These are phyloP conservation scores for Podospora pseudopauciseta DNA, from an alignment of 495 filamentous ascomycete genomes.

Conservation along the genomic window DNA sequence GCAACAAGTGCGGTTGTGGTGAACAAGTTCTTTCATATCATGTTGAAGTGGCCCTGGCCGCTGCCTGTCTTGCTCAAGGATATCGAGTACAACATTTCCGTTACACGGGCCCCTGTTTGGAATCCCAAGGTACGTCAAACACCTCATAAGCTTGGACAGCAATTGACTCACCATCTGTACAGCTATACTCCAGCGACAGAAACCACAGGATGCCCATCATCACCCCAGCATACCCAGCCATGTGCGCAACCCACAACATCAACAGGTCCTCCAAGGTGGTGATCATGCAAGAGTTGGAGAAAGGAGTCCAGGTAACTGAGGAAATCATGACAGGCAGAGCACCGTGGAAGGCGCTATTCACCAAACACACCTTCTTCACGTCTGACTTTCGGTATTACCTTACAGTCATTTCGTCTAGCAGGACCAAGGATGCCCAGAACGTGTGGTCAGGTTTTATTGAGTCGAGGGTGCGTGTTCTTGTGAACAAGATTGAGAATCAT, in stretches of 20 bases:
- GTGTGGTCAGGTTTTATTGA: constrained; percentile 90
- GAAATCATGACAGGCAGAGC: constrained; percentile 69
- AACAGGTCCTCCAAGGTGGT: constrained; percentile 78
- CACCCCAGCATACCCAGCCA: constrained; percentile 90
- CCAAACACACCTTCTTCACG: constrained; percentile 88
- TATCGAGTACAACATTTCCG: constrained; percentile 77
- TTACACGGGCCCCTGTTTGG: constrained; percentile 72
- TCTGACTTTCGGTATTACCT: constrained; percentile 91
- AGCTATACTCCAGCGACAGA: constrained; percentile 77
- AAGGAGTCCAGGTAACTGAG: constrained; percentile 72
- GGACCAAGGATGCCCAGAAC: constrained; percentile 76
- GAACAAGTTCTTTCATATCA: constrained; percentile 88
- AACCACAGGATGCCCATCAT: constrained; percentile 96
- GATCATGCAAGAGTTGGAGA: constrained; percentile 75
- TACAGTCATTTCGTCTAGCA: constrained; percentile 79
- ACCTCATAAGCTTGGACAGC: constrained; percentile 8
- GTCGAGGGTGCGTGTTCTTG: constrained; percentile 83
- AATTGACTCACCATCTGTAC: constrained; percentile 33
- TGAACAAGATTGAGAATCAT: constrained; percentile 72
- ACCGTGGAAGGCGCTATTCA: constrained; percentile 84
- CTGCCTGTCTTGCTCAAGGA: constrained; percentile 82
- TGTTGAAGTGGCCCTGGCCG: constrained; percentile 91
- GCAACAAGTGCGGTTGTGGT: constrained; percentile 82
- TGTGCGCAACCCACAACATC: constrained; percentile 95
- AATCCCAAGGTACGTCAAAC: constrained; percentile 71